These are phyloP conservation scores for Lipomyces sp. DNA, from an alignment of 805 yeast species.

Conservation along the genomic window DNA sequence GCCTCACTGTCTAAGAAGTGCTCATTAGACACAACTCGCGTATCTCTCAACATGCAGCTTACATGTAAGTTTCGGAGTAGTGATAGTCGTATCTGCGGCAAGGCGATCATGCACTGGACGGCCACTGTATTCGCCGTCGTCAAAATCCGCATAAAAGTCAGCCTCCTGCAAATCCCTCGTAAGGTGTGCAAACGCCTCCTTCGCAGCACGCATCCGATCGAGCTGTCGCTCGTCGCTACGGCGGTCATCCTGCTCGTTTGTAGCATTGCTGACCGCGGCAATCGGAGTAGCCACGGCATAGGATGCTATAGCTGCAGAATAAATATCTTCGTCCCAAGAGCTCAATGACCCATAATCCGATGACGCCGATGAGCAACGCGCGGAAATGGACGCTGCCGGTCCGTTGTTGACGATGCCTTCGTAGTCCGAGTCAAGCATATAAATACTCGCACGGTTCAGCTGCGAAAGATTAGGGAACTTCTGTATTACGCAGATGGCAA, in stretches of 20 bases:
- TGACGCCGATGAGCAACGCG: neutral
- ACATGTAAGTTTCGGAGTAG: neutral
- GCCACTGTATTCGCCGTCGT: neutral
- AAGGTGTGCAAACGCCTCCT: conserved; percentile 1
- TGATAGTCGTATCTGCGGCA: neutral
- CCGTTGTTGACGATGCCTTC: neutral
- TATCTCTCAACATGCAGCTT: neutral
- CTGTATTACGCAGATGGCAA: neutral
- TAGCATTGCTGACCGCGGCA: neutral
- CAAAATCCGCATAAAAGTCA: neutral
- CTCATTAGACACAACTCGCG: neutral
- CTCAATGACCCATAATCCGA: conserved; percentile 6
- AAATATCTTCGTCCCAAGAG: conserved; percentile 4
- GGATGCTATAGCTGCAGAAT: conserved; percentile 1
- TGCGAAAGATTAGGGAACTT: neutral
- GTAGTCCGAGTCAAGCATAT: neutral
- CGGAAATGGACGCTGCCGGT: neutral
- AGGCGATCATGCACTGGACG: neutral
- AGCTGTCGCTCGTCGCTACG: neutral
- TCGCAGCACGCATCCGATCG: conserved; percentile 2
- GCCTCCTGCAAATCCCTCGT: neutral
- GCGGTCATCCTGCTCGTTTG: neutral
- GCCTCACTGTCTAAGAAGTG: conserved; percentile 6
- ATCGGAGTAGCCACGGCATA: neutral
- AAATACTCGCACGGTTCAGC: neutral